phyloP scores from a whole-genome alignment of 129 eudicot species.

The Tagetes erecta region DNA sequence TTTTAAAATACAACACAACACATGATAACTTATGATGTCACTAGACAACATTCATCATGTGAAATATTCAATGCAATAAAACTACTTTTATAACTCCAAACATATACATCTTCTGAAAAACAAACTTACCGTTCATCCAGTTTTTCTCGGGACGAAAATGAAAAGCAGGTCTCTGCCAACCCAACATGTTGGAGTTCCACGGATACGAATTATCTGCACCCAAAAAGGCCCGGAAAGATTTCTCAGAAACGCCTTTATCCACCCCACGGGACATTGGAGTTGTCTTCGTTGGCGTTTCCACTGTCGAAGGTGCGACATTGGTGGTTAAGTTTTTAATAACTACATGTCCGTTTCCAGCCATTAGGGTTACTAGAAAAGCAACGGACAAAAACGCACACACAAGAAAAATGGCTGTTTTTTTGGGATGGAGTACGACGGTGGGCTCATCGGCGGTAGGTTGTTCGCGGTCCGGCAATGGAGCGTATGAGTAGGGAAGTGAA shows the following conservation, averaged over 20 bases:
- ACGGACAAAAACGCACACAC: slow-evolving; percentile 32
- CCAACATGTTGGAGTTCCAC: slow-evolving; percentile 53
- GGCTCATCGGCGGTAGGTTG: slow-evolving; percentile 6
- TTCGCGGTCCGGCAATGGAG: slow-evolving; percentile 38
- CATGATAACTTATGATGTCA: background rate
- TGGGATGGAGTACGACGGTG: slow-evolving; percentile 18
- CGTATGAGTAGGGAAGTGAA: slow-evolving; percentile 34
- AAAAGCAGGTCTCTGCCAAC: slow-evolving; percentile 63
- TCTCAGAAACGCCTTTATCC: slow-evolving; percentile 59
- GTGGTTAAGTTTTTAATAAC: slow-evolving; percentile 4
- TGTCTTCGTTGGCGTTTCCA: background rate
- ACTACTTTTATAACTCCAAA: background rate
- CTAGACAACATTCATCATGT: slow-evolving; percentile 25
- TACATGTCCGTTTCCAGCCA: slow-evolving; percentile 2
- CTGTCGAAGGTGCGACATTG: background rate
- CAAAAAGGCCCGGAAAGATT: slow-evolving; percentile 39
- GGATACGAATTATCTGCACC: slow-evolving; percentile 36
- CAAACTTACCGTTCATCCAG: slow-evolving; percentile 71
- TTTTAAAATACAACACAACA: background rate
- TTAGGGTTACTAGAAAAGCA: slow-evolving; percentile 23
- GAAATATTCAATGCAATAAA: background rate
- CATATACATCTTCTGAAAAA: background rate
- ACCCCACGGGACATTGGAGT: slow-evolving; percentile 45
- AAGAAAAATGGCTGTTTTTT: slow-evolving; percentile 20
- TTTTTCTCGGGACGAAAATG: slow-evolving; percentile 65